Base-by-base conservation (phyloP, 192 early-diverging fungal species). In the Helicostylum pulchrum region DNA sequence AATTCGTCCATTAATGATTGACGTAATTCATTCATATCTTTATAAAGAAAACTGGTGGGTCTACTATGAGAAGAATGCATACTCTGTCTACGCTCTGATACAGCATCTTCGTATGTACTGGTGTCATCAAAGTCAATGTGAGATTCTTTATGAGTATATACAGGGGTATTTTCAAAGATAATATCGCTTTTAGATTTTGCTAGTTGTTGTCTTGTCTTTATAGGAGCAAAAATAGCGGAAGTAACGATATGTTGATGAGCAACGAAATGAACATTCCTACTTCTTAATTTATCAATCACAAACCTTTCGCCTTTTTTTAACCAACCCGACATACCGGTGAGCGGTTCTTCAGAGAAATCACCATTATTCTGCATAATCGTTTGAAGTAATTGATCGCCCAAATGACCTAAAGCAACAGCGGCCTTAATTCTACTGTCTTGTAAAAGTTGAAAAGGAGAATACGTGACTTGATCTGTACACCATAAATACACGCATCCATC, bases 401-500 rank as follows among this genome's bases (percentile, higher is more conserved):
- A 60, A 39, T 63, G 61, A 4, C 51, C 55, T n/a, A 64, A 21
- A 39, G 62, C 54, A 14, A 61, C 61, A 0, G 58, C 54, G 67
- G 75, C 14, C 45, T 62, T 54, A n/a, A 61, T 48, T 57, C 65
- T 15, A 45, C 61, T 64, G 10, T 70, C 68, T 60, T 64, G 47
- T 17, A 58, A 45, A 48, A 64, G 64, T 10, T 67, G 58, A 47
- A 62, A 64, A 5, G 42, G 44, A 19, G 50, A 67, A 31, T 60
- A 57, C 8, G 58, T 55, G 9, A 73, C 50, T 34, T 79, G 78
- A 46, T 80, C 77, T 10, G 83, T 79, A 31, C 79, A 73, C 83
- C 91, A 94, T 34, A 96, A 73, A 67, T 90, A 92, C 3, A 93
- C 78, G 55, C 82, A 75, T 23, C 80, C 71, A 71, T 94, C 89